These are phyloP conservation scores for Phlebopus sp. DNA, from an alignment of 1,284 basidiomycete species.

Conservation along the genomic window DNA sequence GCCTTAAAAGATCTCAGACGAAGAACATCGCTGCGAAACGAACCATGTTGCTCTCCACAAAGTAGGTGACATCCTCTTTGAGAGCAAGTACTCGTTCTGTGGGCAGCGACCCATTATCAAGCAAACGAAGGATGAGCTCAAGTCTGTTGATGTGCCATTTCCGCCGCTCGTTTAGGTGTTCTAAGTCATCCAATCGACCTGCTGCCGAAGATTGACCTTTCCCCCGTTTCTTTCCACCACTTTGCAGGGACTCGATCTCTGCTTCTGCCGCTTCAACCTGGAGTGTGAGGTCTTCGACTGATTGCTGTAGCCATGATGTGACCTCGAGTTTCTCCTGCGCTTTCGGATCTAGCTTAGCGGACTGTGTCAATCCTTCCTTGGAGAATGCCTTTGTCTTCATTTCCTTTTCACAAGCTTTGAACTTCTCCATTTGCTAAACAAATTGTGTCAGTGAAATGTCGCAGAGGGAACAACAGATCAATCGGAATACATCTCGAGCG, in stretches of 20 bases:
- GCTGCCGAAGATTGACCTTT: constrained; percentile 60
- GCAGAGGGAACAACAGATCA: constrained; percentile 4
- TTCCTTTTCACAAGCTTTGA: constrained; percentile 99
- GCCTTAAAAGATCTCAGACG: constrained; percentile 19
- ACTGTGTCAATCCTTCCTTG: constrained; percentile 96
- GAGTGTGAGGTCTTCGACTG: constrained; percentile 89
- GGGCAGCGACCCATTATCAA: constrained; percentile 91
- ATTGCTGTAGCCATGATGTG: constrained; percentile 80
- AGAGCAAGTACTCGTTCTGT: constrained; percentile 80
- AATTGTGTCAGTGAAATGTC: constrained; percentile 9
- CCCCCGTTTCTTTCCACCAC: constrained; percentile 80
- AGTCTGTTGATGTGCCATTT: constrained; percentile 95
- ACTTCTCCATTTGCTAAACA: constrained; percentile 98
- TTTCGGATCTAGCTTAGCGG: constrained; percentile 92
- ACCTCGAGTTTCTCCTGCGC: constrained; percentile 95
- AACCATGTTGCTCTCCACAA: constrained; percentile 94
- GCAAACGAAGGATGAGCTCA: constrained; percentile 89
- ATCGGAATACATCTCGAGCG: constrained; percentile 5
- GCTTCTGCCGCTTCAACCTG: constrained; percentile 96
- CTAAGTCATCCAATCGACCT: constrained; percentile 80
- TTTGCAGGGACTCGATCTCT: constrained; percentile 89
- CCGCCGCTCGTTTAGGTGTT: constrained; percentile 88
- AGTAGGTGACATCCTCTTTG: constrained; percentile 96
- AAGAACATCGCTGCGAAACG: constrained; percentile 35
- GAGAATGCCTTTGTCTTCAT: constrained; percentile 99